phyloP scores from a whole-genome alignment of 495 filamentous ascomycete genomes.

The Sphaerosporella brunnea region DNA sequence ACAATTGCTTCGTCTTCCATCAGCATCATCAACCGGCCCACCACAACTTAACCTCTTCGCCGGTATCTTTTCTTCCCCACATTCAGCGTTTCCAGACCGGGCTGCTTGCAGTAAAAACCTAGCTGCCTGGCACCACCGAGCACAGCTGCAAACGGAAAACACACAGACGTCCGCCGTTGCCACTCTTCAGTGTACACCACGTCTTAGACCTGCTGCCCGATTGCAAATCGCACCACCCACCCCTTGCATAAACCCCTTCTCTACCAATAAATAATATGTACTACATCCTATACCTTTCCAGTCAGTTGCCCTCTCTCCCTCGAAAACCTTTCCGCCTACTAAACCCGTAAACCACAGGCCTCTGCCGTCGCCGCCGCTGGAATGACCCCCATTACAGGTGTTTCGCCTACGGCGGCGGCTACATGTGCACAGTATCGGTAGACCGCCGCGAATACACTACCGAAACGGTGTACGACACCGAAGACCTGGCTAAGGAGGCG shows the following conservation, averaged over 20 bases:
- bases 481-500: conserved; percentile 73
- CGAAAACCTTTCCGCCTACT: neutral
- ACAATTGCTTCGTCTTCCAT: neutral
- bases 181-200: too few relatives aligned
- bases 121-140: too few relatives aligned
- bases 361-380: conserved; percentile 93
- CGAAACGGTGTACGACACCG: conserved; percentile 62
- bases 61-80: too few relatives aligned
- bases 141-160: too few relatives aligned
- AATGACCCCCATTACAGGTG: conserved; percentile 60
- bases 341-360: conserved; percentile 40
- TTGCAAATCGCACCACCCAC: neutral
- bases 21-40: neutral
- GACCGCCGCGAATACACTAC: conserved; percentile 95
- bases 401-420: conserved; percentile 46
- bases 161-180: too few relatives aligned
- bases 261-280: conserved; percentile 10
- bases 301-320: conserved; percentile 11
- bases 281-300: conserved; percentile 26
- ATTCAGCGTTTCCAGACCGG: too few relatives aligned
- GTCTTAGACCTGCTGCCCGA: too few relatives aligned
- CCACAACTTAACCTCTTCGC: too few relatives aligned
- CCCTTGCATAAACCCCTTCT: conserved; percentile 1
- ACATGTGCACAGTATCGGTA: conserved; percentile 79
- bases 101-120: too few relatives aligned